Evolutionary conservation across 148 eudicot genomes (phyloP).

Genomic region (Chenopodium quinoa): DNA sequence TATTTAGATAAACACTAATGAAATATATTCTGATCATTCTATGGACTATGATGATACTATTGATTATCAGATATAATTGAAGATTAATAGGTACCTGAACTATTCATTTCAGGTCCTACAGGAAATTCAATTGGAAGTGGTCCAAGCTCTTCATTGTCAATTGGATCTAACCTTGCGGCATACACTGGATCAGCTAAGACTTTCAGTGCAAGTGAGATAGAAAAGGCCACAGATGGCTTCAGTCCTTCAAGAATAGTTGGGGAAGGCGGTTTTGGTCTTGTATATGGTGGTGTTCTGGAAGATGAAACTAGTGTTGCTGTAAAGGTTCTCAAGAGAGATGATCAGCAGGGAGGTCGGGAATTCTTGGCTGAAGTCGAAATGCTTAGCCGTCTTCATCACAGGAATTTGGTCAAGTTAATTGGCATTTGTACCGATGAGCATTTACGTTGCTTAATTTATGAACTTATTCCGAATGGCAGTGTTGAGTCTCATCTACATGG

Average conservation of each 20-base stretch:
- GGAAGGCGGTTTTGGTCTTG: conserved; percentile 96
- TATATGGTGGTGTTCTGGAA: conserved; percentile 68
- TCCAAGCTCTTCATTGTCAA: conserved; percentile 60
- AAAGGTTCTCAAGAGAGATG: conserved; percentile 85
- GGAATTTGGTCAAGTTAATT: conserved; percentile 86
- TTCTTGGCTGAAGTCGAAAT: conserved; percentile 93
- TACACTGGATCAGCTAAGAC: conserved; percentile 79
- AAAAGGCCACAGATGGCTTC: conserved; percentile 76
- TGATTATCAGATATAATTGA: neutral
- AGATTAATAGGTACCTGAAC: neutral
- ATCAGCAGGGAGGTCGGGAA: conserved; percentile 90
- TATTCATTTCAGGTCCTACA: conserved; percentile 41
- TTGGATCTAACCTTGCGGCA: conserved; percentile 58
- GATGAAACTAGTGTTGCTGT: conserved; percentile 79
- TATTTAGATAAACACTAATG: no score
- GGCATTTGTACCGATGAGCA: conserved; percentile 83
- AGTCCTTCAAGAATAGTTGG: conserved; percentile 58
- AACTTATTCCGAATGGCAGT: conserved; percentile 83
- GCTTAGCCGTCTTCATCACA: conserved; percentile 93
- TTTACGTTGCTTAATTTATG: conserved; percentile 74
- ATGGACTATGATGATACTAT: neutral
- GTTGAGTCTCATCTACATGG: conserved; percentile 96
- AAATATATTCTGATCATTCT: neutral
- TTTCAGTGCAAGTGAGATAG: conserved; percentile 59
- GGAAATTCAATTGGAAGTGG: conserved; percentile 59